Evolutionary conservation across 805 yeast genomes (phyloP).

Genomic region (Sugiyamaella boreocaroliniensis): DNA sequence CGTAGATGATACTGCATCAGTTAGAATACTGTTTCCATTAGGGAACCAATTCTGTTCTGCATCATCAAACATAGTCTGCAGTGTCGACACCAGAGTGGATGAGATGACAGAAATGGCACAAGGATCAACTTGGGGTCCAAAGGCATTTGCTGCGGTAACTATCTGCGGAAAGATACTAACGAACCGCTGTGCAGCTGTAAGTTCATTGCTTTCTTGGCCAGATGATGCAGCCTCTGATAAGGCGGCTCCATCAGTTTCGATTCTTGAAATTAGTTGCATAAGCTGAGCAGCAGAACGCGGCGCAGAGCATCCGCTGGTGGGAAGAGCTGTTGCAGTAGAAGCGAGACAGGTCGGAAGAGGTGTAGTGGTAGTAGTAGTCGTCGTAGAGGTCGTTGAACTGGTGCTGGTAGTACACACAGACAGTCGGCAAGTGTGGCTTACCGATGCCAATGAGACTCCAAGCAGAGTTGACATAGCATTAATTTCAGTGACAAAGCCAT

Average conservation of each 20-base stretch:
- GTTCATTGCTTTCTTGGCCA: too few relatives aligned
- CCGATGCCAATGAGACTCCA: background rate
- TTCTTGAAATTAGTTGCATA: too few relatives aligned
- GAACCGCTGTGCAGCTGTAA: too few relatives aligned
- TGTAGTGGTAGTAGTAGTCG: background rate
- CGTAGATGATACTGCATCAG: background rate
- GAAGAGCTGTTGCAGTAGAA: too few relatives aligned
- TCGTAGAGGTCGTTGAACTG: background rate
- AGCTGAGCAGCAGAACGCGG: too few relatives aligned
- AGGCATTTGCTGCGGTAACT: too few relatives aligned
- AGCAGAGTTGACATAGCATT: background rate
- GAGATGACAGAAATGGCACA: background rate
- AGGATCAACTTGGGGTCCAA: too few relatives aligned
- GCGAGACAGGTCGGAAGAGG: too few relatives aligned
- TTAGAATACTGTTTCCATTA: background rate
- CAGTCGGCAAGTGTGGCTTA: background rate
- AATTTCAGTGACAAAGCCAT: background rate
- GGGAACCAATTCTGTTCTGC: background rate
- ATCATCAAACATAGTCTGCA: background rate
- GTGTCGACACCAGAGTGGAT: background rate
- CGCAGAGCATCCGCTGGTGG: too few relatives aligned
- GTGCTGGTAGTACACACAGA: background rate
- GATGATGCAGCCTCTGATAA: too few relatives aligned
- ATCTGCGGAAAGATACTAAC: too few relatives aligned
- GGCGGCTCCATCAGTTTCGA: too few relatives aligned